Evolutionary conservation across 2,329 filamentous ascomycete genomes (phyloP).

Genomic region (Colletotrichum navitas): DNA sequence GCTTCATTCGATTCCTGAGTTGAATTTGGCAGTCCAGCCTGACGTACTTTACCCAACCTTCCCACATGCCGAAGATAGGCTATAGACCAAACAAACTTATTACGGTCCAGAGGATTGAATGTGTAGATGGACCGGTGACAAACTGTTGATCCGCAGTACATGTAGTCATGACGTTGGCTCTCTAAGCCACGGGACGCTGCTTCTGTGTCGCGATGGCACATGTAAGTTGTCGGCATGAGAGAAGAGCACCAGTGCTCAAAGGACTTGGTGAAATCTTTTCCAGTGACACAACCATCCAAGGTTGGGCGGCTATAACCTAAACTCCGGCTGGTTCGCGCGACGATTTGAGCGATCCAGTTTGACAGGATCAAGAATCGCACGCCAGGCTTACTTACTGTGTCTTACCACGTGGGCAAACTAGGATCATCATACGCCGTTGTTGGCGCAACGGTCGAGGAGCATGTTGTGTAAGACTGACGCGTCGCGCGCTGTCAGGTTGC

Average conservation of each 20-base stretch:
- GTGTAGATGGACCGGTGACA: background rate
- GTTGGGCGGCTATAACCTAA: background rate
- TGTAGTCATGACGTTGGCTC: background rate
- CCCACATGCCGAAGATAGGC: slow-evolving; percentile 32
- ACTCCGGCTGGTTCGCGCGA: background rate
- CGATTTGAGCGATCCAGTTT: slow-evolving; percentile 11
- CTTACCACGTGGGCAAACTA: slow-evolving; percentile 16
- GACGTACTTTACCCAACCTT: slow-evolving; percentile 22
- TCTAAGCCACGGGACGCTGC: background rate
- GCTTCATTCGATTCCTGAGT: background rate
- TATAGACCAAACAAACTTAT: slow-evolving; percentile 37
- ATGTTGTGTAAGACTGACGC: background rate
- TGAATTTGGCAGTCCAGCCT: background rate
- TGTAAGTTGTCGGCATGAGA: background rate
- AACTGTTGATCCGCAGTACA: background rate
- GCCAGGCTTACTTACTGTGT: background rate
- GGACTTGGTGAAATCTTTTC: background rate
- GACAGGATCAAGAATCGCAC: background rate
- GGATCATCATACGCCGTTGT: background rate
- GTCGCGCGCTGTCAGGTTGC: slow-evolving; percentile 23
- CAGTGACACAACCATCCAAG: background rate
- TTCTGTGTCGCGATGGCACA: background rate
- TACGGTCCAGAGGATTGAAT: slow-evolving; percentile 11
- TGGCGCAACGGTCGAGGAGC: slow-evolving; percentile 17
- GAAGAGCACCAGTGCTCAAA: background rate